Percentiles rank a stretch among this genome's conserved stretches.
phyloP scores from a whole-genome alignment of 257 asterid genomes.

The Linaria vulgaris region DNA sequence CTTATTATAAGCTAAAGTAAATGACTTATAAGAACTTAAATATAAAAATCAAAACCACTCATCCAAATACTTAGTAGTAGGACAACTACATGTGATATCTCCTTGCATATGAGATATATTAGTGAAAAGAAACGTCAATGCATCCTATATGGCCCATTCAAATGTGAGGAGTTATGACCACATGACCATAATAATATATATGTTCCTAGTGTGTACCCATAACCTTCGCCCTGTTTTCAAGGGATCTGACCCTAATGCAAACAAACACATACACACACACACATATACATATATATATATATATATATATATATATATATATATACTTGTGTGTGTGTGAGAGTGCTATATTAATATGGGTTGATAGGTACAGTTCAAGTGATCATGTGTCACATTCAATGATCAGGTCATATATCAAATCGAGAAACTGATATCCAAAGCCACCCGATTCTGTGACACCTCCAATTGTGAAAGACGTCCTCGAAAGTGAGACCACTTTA shows the following conservation, averaged over 20 bases:
- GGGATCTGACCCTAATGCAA: constrained; percentile 17
- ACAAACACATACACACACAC: too few relatives aligned
- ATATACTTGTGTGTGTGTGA: not conserved
- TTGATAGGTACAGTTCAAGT: constrained; percentile 36
- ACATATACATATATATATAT: not conserved
- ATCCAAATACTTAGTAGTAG: constrained; percentile 7
- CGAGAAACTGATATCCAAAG: constrained; percentile 27
- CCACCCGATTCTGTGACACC: constrained; percentile 23
- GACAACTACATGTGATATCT: not conserved
- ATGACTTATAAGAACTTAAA: too few relatives aligned
- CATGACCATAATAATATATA: constrained; percentile 12
- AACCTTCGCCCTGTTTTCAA: constrained; percentile 24
- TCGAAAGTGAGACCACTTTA: constrained; percentile 4
- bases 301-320: not conserved
- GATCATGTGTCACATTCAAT: constrained; percentile 37
- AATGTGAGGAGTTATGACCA: constrained; percentile 28
- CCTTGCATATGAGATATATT: not conserved
- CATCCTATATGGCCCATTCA: constrained; percentile 13
- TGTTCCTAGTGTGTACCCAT: constrained; percentile 2
- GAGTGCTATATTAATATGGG: too few relatives aligned
- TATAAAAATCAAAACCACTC: too few relatives aligned
- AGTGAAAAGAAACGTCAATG: constrained; percentile 1
- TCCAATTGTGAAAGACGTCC: constrained; percentile 15
- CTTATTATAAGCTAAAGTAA: too few relatives aligned
- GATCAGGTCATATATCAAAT: constrained; percentile 33